phyloP scores from a whole-genome alignment of 2,329 filamentous ascomycete species.

The Xylaria sp. region DNA sequence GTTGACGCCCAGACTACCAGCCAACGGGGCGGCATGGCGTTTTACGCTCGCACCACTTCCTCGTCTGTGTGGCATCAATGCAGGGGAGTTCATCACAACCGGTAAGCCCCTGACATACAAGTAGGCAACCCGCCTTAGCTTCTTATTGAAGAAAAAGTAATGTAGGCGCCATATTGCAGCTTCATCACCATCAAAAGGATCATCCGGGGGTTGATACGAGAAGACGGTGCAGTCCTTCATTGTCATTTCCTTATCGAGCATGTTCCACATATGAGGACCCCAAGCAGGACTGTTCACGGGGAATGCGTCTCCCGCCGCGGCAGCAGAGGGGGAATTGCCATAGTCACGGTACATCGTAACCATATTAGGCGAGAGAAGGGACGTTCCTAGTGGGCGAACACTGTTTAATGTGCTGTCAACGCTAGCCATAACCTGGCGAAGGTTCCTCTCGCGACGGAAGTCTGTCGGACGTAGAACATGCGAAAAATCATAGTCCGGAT shows the following conservation, averaged over 20 bases:
- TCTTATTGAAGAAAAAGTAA: slow-evolving; percentile 98
- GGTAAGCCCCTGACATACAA: slow-evolving; percentile 91
- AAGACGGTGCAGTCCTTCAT: slow-evolving; percentile 90
- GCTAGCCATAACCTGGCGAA: slow-evolving; percentile 84
- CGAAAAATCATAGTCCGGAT: slow-evolving; percentile 97
- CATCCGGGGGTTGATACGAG: slow-evolving; percentile 87
- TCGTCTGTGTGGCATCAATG: slow-evolving; percentile 45
- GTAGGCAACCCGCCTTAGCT: slow-evolving; percentile 91
- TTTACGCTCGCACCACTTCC: slow-evolving; percentile 47
- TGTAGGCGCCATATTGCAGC: slow-evolving; percentile 94
- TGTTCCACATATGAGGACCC: slow-evolving; percentile 90
- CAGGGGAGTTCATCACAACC: slow-evolving; percentile 63
- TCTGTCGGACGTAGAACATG: slow-evolving; percentile 88
- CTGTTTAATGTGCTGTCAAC: slow-evolving; percentile 90
- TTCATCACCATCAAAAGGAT: slow-evolving; percentile 91
- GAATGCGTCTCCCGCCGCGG: slow-evolving; percentile 53
- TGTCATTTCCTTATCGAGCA: slow-evolving; percentile 94
- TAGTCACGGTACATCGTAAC: slow-evolving; percentile 55
- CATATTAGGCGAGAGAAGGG: slow-evolving; percentile 50
- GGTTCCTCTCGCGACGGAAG: slow-evolving; percentile 84
- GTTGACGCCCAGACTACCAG: slow-evolving; percentile 62
- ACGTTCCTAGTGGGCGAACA: slow-evolving; percentile 72
- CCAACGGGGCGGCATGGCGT: slow-evolving; percentile 46
- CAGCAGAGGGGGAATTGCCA: slow-evolving; percentile 51
- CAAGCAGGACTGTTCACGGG: slow-evolving; percentile 70